Evolutionary conservation across 495 filamentous ascomycete species (phyloP), one percentile per base, ranked within the genome.

Genomic region (Penicillium maclennaniae): DNA sequence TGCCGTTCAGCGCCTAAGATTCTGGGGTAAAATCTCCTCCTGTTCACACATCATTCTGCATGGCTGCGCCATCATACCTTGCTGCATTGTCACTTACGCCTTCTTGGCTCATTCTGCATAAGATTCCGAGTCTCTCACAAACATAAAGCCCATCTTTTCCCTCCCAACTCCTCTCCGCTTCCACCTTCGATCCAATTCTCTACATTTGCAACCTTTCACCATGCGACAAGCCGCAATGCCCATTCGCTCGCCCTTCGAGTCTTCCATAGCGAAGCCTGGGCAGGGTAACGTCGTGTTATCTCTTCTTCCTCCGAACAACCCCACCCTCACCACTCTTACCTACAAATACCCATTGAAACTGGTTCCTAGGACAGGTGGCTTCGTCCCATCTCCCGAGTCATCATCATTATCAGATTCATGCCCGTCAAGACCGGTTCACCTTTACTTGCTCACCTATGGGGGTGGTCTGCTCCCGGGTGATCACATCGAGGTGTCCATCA

Each of bases 271-370:
- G 16, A 77, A 76, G 36, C 80, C 91, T 6, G 93, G 93, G 19
- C 77, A 89, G 49, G 93, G 93, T 47, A 78, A 74, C 50, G 87
- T 97, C 61, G 75, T 87, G 39, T 83, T 90, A 26, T 80, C 81
- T 8, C 75, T 91, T 8, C 80, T 88, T 10, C 88, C 91, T 16
- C 85, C 89, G 14, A 73, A 79, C 6, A 81, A 80, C 37, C 87
- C 89, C 0, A 81, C 85, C 16, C 81, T 97, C 17, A 83, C 84
- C 44, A 81, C 79, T 20, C 79, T 96, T 52, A 84, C 83, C 34
- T 97, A 92, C 70, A 87, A 93, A 67, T 98, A 97, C 64, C 93
- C 93, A 9, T 81, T 98, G 31, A 98, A 98, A 67, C 85, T 98
- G 31, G 85, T 98, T 62, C 84, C 91, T 16, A 71, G 84, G 40